phyloP scores from a whole-genome alignment of 1,139 yeast species.

The Entelexis sorbosivorans region DNA sequence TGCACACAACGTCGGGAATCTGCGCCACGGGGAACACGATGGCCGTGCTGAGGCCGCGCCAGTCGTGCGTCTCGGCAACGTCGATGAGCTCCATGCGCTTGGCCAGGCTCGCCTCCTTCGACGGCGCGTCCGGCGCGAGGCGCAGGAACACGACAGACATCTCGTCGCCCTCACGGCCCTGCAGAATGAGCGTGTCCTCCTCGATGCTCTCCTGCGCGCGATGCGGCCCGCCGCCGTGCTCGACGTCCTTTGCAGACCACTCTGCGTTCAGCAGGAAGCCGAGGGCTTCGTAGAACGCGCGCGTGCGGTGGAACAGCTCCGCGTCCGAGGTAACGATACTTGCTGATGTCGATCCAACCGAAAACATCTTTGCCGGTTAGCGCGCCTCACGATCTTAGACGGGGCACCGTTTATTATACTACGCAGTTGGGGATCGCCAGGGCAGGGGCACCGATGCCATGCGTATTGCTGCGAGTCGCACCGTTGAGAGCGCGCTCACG shows the following conservation, averaged over 20 bases:
- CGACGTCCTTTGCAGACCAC: constrained; percentile 31
- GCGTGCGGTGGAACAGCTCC: constrained; percentile 37
- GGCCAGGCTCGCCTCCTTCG: constrained; percentile 15
- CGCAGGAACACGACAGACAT: constrained; percentile 27
- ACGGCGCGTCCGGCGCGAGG: constrained; percentile 19
- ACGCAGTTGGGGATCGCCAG: constrained; percentile 3
- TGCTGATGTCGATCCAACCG: constrained; percentile 21
- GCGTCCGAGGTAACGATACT: constrained; percentile 44
- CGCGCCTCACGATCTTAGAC: neutral
- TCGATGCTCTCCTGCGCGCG: constrained; percentile 25
- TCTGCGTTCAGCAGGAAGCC: constrained; percentile 45
- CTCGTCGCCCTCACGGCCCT: constrained; percentile 24
- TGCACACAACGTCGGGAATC: constrained; percentile 9
- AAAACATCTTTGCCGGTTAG: constrained; percentile 7
- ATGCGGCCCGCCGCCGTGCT: constrained; percentile 22
- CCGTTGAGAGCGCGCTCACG: neutral
- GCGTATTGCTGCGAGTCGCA: constrained; percentile 9
- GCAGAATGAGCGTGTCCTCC: constrained; percentile 27
- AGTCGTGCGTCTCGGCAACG: constrained; percentile 27
- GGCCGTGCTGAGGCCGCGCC: constrained; percentile 32
- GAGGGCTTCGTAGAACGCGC: constrained; percentile 43
- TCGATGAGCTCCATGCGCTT: constrained; percentile 22
- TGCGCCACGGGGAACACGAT: constrained; percentile 27
- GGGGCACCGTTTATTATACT: neutral
- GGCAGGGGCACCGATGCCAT: constrained; percentile 6